Evolutionary conservation across 2,329 filamentous ascomycete species (phyloP), one percentile per base, ranked within the genome.

Genomic region (Xylariaceae sp.): DNA sequence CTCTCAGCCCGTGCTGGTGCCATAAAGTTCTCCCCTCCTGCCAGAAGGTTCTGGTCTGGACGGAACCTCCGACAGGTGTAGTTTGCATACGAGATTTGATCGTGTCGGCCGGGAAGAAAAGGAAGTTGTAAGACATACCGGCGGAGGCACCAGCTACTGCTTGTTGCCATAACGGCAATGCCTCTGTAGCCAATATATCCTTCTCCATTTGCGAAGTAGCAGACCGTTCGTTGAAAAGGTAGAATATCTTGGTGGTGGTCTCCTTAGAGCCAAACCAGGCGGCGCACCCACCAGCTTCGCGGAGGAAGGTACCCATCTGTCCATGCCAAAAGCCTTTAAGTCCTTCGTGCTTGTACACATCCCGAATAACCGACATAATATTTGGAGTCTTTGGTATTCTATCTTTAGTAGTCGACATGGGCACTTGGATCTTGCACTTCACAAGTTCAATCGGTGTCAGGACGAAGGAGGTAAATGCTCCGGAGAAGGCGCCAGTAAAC

Each of bases 21-120:
- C 91, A 99, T n/a, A 98, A 75, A 16, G 85, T 81, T 54, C 76
- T 81, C 0, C 87, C 86, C 57, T 96, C 91, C 40, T 81, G 78
- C 76, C 81, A 83, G 68, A 99, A 98, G 0, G 86, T 88, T 42
- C 82, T 83, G 50, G 82, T 81, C 52, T 77, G 56, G 2, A 77
- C 78, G 20, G 78, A 75, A 7, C 79, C 77, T 29, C 81, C 83
- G 43, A 91, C 79, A 4, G 92, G 88, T 50, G 89, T 83, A 0
- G 95, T 99, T 76, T 99, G 95, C 88, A 99, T 96, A 46, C 93
- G 87, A 18, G 90, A 96, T 77, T 99, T 99, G 78, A 99, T 89
- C 0, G 95, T 99, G 72, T 99, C 95, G 48, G 95, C 95, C 0
- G 95, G 95, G 72, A 95, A 99, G 79, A 98, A 97, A 20, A 96